Percentiles rank a stretch among this genome's conserved stretches.
These are phyloP conservation scores for Claviceps sp. DNA, from an alignment of 2,329 filamentous ascomycete genomes.

Conservation along the genomic window DNA sequence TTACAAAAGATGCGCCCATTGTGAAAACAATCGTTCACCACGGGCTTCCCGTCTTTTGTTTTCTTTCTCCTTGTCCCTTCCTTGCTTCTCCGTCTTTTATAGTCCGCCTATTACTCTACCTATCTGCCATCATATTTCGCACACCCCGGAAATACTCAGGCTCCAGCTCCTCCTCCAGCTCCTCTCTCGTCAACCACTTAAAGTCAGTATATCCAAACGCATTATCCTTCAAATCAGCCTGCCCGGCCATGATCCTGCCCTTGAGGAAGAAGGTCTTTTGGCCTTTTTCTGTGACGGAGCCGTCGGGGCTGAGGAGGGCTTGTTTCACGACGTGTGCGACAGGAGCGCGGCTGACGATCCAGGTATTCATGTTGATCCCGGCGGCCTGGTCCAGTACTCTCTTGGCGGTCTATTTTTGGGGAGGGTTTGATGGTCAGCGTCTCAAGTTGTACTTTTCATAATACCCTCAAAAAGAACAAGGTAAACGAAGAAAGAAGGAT, in stretches of 20 bases:
- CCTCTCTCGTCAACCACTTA: slow-evolving; percentile 84
- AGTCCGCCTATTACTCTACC: slow-evolving; percentile 31
- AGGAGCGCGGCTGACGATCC: slow-evolving; percentile 85
- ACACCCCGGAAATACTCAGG: slow-evolving; percentile 60
- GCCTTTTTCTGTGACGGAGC: slow-evolving; percentile 35
- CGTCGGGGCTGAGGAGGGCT: slow-evolving; percentile 31
- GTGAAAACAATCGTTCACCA: not conserved
- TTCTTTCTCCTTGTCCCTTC: not conserved
- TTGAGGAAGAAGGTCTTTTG: slow-evolving; percentile 95
- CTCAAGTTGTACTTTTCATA: not conserved
- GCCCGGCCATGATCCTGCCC: slow-evolving; percentile 91
- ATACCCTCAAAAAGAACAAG: too few relatives aligned
- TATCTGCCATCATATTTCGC: slow-evolving; percentile 70
- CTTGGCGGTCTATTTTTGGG: slow-evolving; percentile 48
- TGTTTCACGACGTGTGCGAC: slow-evolving; percentile 62
- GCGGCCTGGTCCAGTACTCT: slow-evolving; percentile 64
- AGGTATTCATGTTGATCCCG: slow-evolving; percentile 96
- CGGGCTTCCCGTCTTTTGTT: not conserved
- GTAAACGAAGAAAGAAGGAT: not conserved
- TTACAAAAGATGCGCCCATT: not conserved
- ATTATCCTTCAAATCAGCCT: slow-evolving; percentile 66
- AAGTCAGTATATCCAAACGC: slow-evolving; percentile 65
- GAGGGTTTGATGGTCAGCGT: not conserved
- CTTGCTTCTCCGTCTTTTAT: not conserved
- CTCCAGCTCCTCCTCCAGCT: slow-evolving; percentile 57